A percentile compares a stretch with the other conserved stretches of the same genome.
These are phyloP conservation scores for Saturnispora saitoi DNA, from an alignment of 805 yeast species.

Conservation along the genomic window DNA sequence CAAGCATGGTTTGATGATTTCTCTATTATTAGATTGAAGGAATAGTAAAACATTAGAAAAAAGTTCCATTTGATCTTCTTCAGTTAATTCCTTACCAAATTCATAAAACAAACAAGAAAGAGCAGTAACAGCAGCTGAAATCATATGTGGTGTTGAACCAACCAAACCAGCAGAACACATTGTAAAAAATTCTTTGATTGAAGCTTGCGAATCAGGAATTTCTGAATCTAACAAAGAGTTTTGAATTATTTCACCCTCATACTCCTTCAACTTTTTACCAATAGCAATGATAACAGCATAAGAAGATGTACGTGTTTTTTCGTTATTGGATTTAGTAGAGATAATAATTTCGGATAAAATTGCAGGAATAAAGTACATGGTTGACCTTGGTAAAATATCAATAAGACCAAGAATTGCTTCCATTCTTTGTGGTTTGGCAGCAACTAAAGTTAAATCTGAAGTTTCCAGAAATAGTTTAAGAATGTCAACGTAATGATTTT, in stretches of 20 bases:
- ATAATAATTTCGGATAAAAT: conserved; percentile 81
- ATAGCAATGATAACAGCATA: conserved; percentile 67
- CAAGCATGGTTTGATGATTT: conserved; percentile 87
- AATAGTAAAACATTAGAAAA: conserved; percentile 83
- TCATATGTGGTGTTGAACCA: conserved; percentile 90
- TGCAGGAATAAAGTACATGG: conserved; percentile 71
- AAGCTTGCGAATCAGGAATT: conserved; percentile 58
- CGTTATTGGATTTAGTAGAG: conserved; percentile 87
- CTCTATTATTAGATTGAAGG: conserved; percentile 83
- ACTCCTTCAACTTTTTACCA: conserved; percentile 64
- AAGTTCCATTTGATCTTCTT: conserved; percentile 59
- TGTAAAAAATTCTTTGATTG: conserved; percentile 75
- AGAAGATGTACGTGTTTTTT: conserved; percentile 78
- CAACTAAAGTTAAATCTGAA: conserved; percentile 49
- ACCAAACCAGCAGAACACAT: conserved; percentile 96
- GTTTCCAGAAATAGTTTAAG: conserved; percentile 51
- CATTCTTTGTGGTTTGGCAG: conserved; percentile 78
- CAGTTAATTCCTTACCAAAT: conserved; percentile 58
- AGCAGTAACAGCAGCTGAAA: conserved; percentile 91
- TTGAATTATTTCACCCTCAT: conserved; percentile 52
- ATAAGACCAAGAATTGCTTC: conserved; percentile 55
- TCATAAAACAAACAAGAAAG: conserved; percentile 81
- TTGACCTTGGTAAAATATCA: conserved; percentile 51
- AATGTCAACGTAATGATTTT: conserved; percentile 46
- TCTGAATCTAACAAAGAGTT: conserved; percentile 53